Percentiles rank a stretch among this genome's conserved stretches.
Evolutionary conservation across 2,329 filamentous ascomycete species (phyloP).

Genomic region (Leptographium galeiforme): DNA sequence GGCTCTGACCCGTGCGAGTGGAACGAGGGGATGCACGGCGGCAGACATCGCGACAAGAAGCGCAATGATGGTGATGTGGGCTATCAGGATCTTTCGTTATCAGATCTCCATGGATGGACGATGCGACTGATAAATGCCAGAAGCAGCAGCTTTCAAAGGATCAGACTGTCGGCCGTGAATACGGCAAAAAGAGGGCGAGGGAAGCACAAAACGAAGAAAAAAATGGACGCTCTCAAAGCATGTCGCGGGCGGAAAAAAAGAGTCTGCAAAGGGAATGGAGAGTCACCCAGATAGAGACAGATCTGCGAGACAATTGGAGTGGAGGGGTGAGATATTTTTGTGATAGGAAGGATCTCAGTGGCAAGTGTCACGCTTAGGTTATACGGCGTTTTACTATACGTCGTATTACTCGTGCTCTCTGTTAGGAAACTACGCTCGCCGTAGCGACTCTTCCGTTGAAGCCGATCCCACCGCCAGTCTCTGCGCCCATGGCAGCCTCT

Average conservation of each 20-base stretch:
- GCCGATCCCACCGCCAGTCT: neutral
- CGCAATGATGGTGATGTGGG: neutral
- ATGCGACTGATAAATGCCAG: too few relatives aligned
- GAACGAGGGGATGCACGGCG: neutral
- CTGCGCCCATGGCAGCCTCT: neutral
- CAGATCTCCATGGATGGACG: neutral
- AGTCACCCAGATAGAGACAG: neutral
- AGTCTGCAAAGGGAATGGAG: neutral
- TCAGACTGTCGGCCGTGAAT: neutral
- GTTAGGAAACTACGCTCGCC: too few relatives aligned
- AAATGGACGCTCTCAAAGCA: neutral
- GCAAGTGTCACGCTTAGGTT: neutral
- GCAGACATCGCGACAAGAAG: neutral
- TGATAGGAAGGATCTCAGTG: neutral
- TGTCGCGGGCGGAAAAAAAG: neutral
- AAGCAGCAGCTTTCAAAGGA: too few relatives aligned
- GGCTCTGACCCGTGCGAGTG: neutral
- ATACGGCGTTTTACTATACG: neutral
- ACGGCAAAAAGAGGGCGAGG: neutral
- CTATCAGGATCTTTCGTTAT: neutral
- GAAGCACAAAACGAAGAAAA: neutral
- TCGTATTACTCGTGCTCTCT: neutral
- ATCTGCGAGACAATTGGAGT: neutral
- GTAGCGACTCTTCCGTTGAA: neutral
- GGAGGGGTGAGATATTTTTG: constrained; percentile 1